These are phyloP conservation scores for Candida freyschussii DNA, from an alignment of 1,139 yeast genomes.

Conservation along the genomic window DNA sequence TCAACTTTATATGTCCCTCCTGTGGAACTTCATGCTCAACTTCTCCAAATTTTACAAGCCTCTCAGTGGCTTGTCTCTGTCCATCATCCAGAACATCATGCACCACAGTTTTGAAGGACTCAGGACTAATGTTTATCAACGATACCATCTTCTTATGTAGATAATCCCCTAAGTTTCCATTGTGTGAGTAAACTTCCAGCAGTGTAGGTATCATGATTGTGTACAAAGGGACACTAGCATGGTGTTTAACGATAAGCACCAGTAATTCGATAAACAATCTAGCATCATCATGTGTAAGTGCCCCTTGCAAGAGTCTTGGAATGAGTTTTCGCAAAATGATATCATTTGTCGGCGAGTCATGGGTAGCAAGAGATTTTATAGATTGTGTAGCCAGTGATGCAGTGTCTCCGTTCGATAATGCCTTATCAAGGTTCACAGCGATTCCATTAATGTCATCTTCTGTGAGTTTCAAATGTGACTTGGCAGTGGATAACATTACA, in stretches of 20 bases:
- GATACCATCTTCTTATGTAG: conserved; percentile 48
- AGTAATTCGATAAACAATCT: conserved; percentile 53
- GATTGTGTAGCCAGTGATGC: conserved; percentile 21
- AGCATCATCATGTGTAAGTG: conserved; percentile 26
- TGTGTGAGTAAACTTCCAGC: conserved; percentile 11
- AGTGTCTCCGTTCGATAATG: conserved; percentile 21
- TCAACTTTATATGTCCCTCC: conserved; percentile 18
- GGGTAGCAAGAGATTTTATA: conserved; percentile 12
- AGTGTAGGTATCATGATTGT: conserved; percentile 17
- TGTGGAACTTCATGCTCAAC: background rate
- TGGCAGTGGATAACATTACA: conserved; percentile 54
- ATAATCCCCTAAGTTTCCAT: conserved; percentile 33
- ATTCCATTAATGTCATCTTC: conserved; percentile 48
- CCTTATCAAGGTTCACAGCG: conserved; percentile 42
- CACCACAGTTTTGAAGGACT: conserved; percentile 51
- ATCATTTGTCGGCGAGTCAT: conserved; percentile 4
- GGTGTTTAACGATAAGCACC: conserved; percentile 40
- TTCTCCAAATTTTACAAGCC: conserved; percentile 31
- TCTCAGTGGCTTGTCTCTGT: conserved; percentile 40
- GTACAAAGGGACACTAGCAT: conserved; percentile 24
- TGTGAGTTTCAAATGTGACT: conserved; percentile 35
- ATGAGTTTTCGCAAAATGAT: conserved; percentile 14
- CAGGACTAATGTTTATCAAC: conserved; percentile 45
- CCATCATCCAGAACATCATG: conserved; percentile 32
- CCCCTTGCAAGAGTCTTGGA: conserved; percentile 12